Evolutionary conservation across 2,329 filamentous ascomycete species (phyloP).

Genomic region (Trichoderma oligosporum): DNA sequence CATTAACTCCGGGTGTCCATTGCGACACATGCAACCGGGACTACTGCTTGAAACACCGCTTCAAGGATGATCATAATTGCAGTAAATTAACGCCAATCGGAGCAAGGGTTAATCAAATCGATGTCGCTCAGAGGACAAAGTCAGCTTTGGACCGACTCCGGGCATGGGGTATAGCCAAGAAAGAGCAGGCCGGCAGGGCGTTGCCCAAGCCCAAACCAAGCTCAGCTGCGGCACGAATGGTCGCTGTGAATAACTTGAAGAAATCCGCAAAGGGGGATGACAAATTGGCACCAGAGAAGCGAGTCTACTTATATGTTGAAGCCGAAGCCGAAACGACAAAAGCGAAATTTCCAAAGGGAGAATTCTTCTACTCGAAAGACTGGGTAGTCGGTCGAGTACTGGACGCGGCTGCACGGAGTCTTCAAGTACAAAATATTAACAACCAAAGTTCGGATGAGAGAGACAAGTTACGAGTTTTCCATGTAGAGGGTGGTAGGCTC

Average conservation of each 20-base stretch:
- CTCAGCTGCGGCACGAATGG: conserved; percentile 59
- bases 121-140: conserved; percentile 59
- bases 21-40: conserved; percentile 67
- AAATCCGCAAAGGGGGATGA: conserved; percentile 85
- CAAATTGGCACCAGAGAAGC: conserved; percentile 73
- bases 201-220: conserved; percentile 62
- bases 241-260: conserved; percentile 75
- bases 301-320: conserved; percentile 88
- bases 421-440: conserved; percentile 82
- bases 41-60: conserved; percentile 74
- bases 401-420: conserved; percentile 69
- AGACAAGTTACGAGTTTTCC: conserved; percentile 80
- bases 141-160: conserved; percentile 74
- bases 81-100: conserved; percentile 63
- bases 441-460: conserved; percentile 73
- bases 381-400: conserved; percentile 87
- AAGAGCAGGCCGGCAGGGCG: conserved; percentile 54
- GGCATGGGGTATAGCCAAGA: conserved; percentile 75
- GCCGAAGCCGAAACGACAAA: conserved; percentile 82
- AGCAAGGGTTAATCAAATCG: conserved; percentile 43
- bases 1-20: conserved; percentile 64
- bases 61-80: conserved; percentile 82
- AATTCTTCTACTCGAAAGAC: conserved; percentile 76
- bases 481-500: conserved; percentile 83
- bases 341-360: conserved; percentile 75